Base-by-base conservation (phyloP, 768 basidiomycete genomes). In the Lactifluus rugatus region DNA sequence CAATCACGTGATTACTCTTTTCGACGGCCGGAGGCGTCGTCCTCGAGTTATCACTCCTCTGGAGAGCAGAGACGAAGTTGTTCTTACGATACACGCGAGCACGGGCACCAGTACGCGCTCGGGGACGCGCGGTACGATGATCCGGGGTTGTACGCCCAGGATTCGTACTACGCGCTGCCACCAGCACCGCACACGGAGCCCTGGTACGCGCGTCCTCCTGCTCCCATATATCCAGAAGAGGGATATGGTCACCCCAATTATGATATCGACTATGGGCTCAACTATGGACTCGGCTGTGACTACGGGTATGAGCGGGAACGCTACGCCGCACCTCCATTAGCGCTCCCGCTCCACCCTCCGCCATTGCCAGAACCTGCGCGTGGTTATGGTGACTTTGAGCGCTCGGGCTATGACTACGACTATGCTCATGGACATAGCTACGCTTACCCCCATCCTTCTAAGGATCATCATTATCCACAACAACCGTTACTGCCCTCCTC, bases 61-160 rank as follows among this genome's bases (percentile, higher is more conserved):
- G 28, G 23, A 25, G 34, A 28, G 13, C 41, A 17, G 32, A 34
- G 41, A 17, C 31, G n/a, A 26, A 9, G 31, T 44, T 34, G 46
- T 52, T 14, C 48, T 45, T 39, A 55, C 19, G 53, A 16, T 34
- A 32, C 42, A 19, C 48, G 53, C 26, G 58, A 46, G 48, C 42
- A 54, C 28, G 53, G 54, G 48, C 53, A 17, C 58, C 53, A 55
- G 58, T 60, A 55, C 53, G 58, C 50, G 58, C 48, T 50, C 42
- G 58, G 53, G 8, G 53, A 34, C 53, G 2, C 53, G 58, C 48
- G 53, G 58, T 50, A 60, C 21, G 53, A 50, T 0, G 53, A 37
- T 45, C 48, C 53, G 5, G 53, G 53, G 32, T 42, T 36, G 34
- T 60, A 55, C 45, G 48, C 53, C 23, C 3, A 42, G 48, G 58